Evolutionary conservation across 1,284 basidiomycete species (phyloP), one percentile per base, ranked within the genome.

Genomic region (Trametes polyzona): DNA sequence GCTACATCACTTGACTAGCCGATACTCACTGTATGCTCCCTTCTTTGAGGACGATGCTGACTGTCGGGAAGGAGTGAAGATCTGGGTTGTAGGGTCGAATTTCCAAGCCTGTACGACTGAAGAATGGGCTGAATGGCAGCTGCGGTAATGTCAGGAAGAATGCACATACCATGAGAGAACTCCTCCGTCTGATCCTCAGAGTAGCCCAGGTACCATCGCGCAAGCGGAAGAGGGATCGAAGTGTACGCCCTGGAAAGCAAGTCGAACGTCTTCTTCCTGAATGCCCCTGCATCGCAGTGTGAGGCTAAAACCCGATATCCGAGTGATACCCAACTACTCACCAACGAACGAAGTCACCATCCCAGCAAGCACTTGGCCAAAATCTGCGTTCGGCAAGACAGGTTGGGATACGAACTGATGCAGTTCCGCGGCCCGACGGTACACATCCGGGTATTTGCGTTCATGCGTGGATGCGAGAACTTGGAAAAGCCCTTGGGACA

Each of bases 171-270:
- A 51, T 71, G 52, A 17, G 86, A 64, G 1, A 86, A 70, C 48
- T 80, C 73, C 26, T 85, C 80, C 1, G 71, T 70, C 52, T 81
- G 73, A 24, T 85, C 81, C 1, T 71, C 60, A 1, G 75, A 63
- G 40, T 84, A 68, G 19, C 83, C 83, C 23, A 90, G 74, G 65
- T 88, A 89, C 23, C 62, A 69, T 61, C 82, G 77, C 4, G 81
- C 83, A 4, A 86, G 73, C 2, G 76, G 55, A 6, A 84, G 55
- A 12, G 82, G 78, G 27, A 90, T 71, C 2, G 84, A 82, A 0
- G 80, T 78, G 70, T 87, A 89, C n/a, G 84, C 84, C 65, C 76
- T 79, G 11, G 82, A 78, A 17, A 90, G 65, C 9, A 89, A 72
- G 0, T 65, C 62, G 59, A 86, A 78, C 0, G 83, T 84, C 60